Evolutionary conservation across 768 basidiomycete genomes (phyloP).

Genomic region (Tricholomella constricta): DNA sequence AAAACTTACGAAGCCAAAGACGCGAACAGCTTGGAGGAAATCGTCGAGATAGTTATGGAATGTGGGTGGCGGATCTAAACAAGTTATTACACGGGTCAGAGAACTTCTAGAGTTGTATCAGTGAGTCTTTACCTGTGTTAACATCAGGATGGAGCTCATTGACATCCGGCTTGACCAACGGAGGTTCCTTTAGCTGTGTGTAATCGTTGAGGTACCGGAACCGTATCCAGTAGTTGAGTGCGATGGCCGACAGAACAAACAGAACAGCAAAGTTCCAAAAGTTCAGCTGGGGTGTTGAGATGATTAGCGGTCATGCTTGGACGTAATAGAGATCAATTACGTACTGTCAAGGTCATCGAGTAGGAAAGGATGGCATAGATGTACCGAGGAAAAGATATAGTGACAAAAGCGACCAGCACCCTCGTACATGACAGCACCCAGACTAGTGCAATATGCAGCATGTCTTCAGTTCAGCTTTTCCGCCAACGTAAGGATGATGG

Average conservation of each 20-base stretch:
- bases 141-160: slow-evolving; percentile 92
- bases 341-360: slow-evolving; percentile 85
- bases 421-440: slow-evolving; percentile 83
- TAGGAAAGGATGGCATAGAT: slow-evolving; percentile 82
- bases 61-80: slow-evolving; percentile 60
- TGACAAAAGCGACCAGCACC: slow-evolving; percentile 72
- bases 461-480: not conserved
- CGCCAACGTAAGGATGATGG: slow-evolving; percentile 7
- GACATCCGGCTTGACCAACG: slow-evolving; percentile 78
- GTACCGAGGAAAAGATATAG: slow-evolving; percentile 79
- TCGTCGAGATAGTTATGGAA: slow-evolving; percentile 98
- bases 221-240: slow-evolving; percentile 82
- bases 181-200: slow-evolving; percentile 76
- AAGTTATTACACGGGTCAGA: slow-evolving; percentile 14
- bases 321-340: slow-evolving; percentile 17
- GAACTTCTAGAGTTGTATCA: not conserved
- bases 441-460: slow-evolving; percentile 42
- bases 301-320: not conserved
- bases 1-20: slow-evolving; percentile 85
- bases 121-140: slow-evolving; percentile 50
- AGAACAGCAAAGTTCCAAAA: slow-evolving; percentile 90
- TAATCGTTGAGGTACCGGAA: slow-evolving; percentile 79
- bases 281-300: slow-evolving; percentile 57
- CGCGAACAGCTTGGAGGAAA: slow-evolving; percentile 92
- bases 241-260: slow-evolving; percentile 65